phyloP scores from a whole-genome alignment of 2,329 filamentous ascomycete genomes.

The Colletotrichum incanum region DNA sequence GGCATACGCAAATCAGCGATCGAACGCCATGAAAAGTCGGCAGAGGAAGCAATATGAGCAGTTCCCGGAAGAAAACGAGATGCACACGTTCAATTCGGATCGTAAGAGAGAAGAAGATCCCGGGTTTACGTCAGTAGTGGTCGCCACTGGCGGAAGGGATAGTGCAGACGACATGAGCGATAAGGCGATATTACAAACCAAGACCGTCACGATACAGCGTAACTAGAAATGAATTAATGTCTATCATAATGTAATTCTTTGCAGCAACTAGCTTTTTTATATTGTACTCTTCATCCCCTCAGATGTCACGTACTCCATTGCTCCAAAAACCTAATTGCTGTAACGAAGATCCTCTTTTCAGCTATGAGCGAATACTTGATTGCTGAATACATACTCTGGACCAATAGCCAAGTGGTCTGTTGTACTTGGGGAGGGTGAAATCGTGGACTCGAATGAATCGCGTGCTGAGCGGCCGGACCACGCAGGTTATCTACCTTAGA shows the following conservation, averaged over 20 bases:
- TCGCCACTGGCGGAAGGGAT: constrained; percentile 16
- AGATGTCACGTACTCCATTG: too few species aligned
- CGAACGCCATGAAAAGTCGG: constrained; percentile 7
- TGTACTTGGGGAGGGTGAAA: too few species aligned
- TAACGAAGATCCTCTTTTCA: too few species aligned
- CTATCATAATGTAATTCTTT: too few species aligned
- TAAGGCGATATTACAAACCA: constrained; percentile 49
- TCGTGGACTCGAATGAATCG: too few species aligned
- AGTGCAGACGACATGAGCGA: constrained; percentile 47
- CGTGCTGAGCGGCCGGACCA: neutral
- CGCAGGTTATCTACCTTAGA: neutral
- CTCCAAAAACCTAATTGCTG: too few species aligned
- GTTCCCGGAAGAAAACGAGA: constrained; percentile 33
- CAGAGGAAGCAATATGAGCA: constrained; percentile 31
- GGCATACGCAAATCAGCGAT: neutral
- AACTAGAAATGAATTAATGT: neutral
- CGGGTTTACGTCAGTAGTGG: constrained; percentile 37
- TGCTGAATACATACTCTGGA: too few species aligned
- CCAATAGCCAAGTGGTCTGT: too few species aligned
- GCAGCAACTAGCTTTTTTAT: neutral
- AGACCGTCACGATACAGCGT: constrained; percentile 45
- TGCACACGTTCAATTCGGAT: constrained; percentile 19
- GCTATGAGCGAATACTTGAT: too few species aligned
- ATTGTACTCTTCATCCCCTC: too few species aligned
- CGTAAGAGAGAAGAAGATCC: constrained; percentile 24